phyloP scores from a whole-genome alignment of 129 eudicot species.

The Rutidosis leptorrhynchoides region DNA sequence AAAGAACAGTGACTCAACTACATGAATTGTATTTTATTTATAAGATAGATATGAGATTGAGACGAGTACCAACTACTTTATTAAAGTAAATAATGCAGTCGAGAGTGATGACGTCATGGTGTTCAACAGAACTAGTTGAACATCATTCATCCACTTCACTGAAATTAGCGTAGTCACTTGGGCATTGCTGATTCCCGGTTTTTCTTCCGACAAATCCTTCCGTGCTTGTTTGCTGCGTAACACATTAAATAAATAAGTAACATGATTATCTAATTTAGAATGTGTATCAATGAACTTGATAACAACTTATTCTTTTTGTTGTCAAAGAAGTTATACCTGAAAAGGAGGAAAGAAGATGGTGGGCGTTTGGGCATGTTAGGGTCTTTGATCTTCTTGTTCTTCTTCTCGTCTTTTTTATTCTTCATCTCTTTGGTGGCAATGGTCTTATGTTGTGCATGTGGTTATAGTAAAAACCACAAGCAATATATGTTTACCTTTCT shows the following conservation, averaged over 20 bases:
- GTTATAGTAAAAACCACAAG: too few species aligned
- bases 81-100: too few species aligned
- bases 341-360: slow-evolving; percentile 77
- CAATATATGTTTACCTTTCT: too few species aligned
- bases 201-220: slow-evolving; percentile 57
- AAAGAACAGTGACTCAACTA: too few species aligned
- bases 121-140: slow-evolving; percentile 76
- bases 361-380: slow-evolving; percentile 94
- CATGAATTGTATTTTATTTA: too few species aligned
- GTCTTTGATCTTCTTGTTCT: slow-evolving; percentile 51
- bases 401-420: slow-evolving; percentile 51
- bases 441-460: too few species aligned
- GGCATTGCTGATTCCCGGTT: slow-evolving; percentile 62
- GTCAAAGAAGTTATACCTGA: slow-evolving; percentile 52
- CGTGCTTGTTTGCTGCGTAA: slow-evolving; percentile 69
- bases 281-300: too few species aligned
- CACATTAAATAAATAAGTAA: background rate
- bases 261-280: background rate
- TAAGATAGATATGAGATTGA: background rate
- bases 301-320: too few species aligned
- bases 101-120: background rate
- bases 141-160: slow-evolving; percentile 73
- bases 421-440: slow-evolving; percentile 57
- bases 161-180: slow-evolving; percentile 67
- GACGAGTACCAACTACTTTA: background rate